Percentiles rank a stretch among this genome's conserved stretches.
Conservation (phyloP, 148 eudicot species). For the Rhododendron kiyosumense region DNA sequence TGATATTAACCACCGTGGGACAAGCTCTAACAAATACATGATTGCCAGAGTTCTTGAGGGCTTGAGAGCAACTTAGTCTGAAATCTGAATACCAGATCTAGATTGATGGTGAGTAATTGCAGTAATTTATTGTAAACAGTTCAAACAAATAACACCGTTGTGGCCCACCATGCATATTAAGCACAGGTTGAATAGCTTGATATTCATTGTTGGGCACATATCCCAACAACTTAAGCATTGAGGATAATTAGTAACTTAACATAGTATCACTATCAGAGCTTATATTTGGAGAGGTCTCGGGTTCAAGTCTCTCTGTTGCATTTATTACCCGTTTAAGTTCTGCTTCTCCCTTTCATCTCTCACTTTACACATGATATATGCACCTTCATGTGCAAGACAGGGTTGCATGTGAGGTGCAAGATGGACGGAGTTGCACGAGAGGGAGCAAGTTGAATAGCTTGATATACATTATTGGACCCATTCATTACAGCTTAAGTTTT, state of each 20-base stretch:
- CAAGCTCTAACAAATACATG: background rate
- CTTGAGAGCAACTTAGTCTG: background rate
- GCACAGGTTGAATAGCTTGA: background rate
- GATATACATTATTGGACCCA: background rate
- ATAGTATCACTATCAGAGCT: background rate
- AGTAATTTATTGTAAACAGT: background rate
- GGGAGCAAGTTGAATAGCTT: background rate
- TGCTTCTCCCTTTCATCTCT: background rate
- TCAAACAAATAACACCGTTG: background rate
- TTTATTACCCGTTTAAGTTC: background rate
- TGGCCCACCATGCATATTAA: background rate
- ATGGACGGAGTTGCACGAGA: background rate
- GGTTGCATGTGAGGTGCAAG: background rate
- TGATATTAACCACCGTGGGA: background rate
- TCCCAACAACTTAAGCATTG: background rate
- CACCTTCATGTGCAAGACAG: background rate
- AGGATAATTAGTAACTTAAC: background rate
- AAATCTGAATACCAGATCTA: background rate
- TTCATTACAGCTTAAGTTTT: background rate
- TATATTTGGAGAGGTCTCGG: background rate
- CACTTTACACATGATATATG: background rate
- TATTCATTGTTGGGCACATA: background rate
- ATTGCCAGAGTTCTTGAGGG: background rate
- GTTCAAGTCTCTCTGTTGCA: background rate
- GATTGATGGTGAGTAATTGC: background rate